Conservation (phyloP, 805 yeast species). For the Myxozyma monticola region DNA sequence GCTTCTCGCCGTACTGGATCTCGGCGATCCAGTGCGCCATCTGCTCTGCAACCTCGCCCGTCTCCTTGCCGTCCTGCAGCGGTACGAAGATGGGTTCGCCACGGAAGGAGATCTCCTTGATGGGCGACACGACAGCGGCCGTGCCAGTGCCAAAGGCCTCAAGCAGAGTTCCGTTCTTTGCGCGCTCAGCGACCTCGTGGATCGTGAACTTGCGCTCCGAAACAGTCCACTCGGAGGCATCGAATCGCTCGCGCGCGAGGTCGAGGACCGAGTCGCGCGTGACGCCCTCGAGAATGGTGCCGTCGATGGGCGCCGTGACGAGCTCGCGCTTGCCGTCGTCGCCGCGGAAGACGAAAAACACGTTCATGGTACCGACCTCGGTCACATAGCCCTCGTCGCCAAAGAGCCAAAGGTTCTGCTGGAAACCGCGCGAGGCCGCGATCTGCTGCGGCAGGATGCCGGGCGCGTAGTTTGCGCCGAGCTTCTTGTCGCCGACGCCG, state of each 20-base stretch:
- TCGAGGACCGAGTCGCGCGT: slow-evolving; percentile 85
- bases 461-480: slow-evolving; percentile 98
- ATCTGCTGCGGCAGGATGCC: slow-evolving; percentile 86
- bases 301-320: slow-evolving; percentile 95
- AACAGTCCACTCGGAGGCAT: slow-evolving; percentile 75
- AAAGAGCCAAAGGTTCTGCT: slow-evolving; percentile 94
- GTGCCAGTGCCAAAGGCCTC: slow-evolving; percentile 98
- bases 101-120: slow-evolving; percentile 79
- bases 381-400: slow-evolving; percentile 86
- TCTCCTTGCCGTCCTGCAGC: slow-evolving; percentile 71
- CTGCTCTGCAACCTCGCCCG: slow-evolving; percentile 73
- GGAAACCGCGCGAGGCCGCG: slow-evolving; percentile 90
- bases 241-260: slow-evolving; percentile 73
- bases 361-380: slow-evolving; percentile 98
- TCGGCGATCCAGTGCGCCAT: slow-evolving; percentile 83
- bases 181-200: slow-evolving; percentile 72
- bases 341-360: slow-evolving; percentile 79
- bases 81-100: slow-evolving; percentile 78
- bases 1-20: slow-evolving; percentile 84
- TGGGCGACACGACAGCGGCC: slow-evolving; percentile 95
- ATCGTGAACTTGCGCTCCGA: slow-evolving; percentile 84
- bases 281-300: slow-evolving; percentile 95
- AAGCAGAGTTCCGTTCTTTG: slow-evolving; percentile 75
- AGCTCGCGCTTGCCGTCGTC: slow-evolving; percentile 82
- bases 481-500: slow-evolving; percentile 93